Conservation (phyloP, 768 basidiomycete species). For the Tylopilus cervinicoccineus region DNA sequence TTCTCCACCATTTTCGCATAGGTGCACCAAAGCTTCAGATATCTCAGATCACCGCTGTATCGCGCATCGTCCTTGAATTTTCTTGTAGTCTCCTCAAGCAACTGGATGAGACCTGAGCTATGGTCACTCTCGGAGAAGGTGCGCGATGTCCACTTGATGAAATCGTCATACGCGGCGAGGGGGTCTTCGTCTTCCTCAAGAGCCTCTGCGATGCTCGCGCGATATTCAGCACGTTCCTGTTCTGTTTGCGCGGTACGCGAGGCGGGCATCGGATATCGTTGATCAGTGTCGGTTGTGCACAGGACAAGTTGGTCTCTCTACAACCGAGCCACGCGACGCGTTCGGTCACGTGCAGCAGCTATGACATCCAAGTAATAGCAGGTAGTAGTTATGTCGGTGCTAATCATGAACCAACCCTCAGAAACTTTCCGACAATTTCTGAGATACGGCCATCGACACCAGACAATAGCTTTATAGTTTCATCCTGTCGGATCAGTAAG, state of each 20-base stretch:
- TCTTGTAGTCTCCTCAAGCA: slow-evolving; percentile 80
- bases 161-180: slow-evolving; percentile 78
- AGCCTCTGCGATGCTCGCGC: slow-evolving; percentile 44
- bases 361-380: not conserved
- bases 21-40: slow-evolving; percentile 87
- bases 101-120: slow-evolving; percentile 68
- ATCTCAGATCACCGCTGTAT: slow-evolving; percentile 85
- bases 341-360: slow-evolving; percentile 22
- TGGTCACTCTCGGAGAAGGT: slow-evolving; percentile 69
- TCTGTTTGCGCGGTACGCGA: slow-evolving; percentile 26
- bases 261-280: slow-evolving; percentile 19
- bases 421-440: slow-evolving; percentile 14
- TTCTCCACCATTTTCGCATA: slow-evolving; percentile 81
- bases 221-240: slow-evolving; percentile 31
- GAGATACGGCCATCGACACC: slow-evolving; percentile 19
- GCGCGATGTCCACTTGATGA: slow-evolving; percentile 86
- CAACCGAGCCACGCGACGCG: slow-evolving; percentile 28
- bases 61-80: slow-evolving; percentile 78
- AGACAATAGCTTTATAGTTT: slow-evolving; percentile 20
- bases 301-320: slow-evolving; percentile 10
- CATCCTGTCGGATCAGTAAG: slow-evolving; percentile 13
- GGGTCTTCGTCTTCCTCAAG: slow-evolving; percentile 80
- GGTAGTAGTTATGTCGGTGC: no score
- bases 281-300: slow-evolving; percentile 4
- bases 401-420: slow-evolving; percentile 1